Conservation (phyloP, 1,139 yeast species). For the Suhomyces chickasaworum region DNA sequence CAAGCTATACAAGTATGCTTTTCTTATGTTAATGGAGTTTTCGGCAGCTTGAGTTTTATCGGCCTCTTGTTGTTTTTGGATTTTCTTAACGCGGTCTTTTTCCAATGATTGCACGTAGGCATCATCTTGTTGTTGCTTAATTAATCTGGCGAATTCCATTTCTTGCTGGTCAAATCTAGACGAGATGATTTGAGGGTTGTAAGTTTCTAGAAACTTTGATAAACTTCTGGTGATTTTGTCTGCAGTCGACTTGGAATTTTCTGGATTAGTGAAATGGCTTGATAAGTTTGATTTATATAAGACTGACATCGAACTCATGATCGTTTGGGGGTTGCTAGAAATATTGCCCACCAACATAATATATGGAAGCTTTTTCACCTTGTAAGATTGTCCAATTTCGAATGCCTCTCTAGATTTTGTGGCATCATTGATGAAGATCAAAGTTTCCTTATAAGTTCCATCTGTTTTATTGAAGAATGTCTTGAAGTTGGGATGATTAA, state of each 20-base stretch:
- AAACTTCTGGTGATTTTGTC: slow-evolving; percentile 38
- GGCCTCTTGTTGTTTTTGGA: slow-evolving; percentile 28
- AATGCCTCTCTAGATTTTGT: slow-evolving; percentile 50
- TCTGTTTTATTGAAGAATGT: slow-evolving; percentile 36
- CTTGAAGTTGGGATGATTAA: slow-evolving; percentile 32
- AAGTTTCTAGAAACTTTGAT: slow-evolving; percentile 38
- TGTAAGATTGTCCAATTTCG: slow-evolving; percentile 51
- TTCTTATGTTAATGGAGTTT: slow-evolving; percentile 3
- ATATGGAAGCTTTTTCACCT: slow-evolving; percentile 44
- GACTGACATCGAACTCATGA: slow-evolving; percentile 54
- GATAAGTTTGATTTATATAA: slow-evolving; percentile 44
- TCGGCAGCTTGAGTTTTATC: slow-evolving; percentile 9
- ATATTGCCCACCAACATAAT: slow-evolving; percentile 52
- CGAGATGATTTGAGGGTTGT: slow-evolving; percentile 54
- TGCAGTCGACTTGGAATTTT: slow-evolving; percentile 24
- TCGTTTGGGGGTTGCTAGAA: slow-evolving; percentile 48
- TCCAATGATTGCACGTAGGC: slow-evolving; percentile 55
- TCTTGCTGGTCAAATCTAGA: slow-evolving; percentile 56
- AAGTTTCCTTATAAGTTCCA: slow-evolving; percentile 40
- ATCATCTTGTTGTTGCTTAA: slow-evolving; percentile 59
- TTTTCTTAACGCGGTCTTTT: slow-evolving; percentile 43
- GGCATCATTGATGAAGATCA: slow-evolving; percentile 44
- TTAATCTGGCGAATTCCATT: slow-evolving; percentile 49
- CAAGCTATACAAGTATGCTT: slow-evolving; percentile 5
- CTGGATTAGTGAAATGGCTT: slow-evolving; percentile 22